Base-by-base conservation (phyloP, 1,284 basidiomycete species). In the Fistulinella cinereoalba region DNA sequence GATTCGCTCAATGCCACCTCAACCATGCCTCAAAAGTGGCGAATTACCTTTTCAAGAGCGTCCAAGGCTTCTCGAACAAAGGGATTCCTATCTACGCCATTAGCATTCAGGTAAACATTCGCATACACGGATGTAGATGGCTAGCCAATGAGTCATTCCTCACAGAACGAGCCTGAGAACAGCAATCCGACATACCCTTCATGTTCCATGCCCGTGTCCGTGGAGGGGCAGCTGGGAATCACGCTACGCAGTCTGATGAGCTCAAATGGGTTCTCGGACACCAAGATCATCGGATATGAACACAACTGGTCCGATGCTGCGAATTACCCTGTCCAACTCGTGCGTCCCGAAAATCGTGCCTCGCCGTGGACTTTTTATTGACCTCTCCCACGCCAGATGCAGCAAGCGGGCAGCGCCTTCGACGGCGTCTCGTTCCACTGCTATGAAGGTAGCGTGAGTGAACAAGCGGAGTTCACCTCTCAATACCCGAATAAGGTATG, bases 161-260 rank as follows among this genome's bases (percentile, higher is more conserved):
- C n/a, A n/a, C n/a, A 78, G 76, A 79, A 79, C 47, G 77, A 79
- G 43, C 76, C 76, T 0, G 67, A 75, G 53, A 74, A 76, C 55
- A 68, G 58, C 51, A 62, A 69, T 54, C 49, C 68, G 13, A 72
- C 69, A 5, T 77, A 78, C 42, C 77, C 77, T 2, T 71, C 72
- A 0, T 72, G 69, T 47, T 56, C 36, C 32, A 64, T 77, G 56
- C 65, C 66, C 3, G 68, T 69, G 2, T 57, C 56, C 4, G 65
- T 69, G 22, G 70, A 75, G 52, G 77, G 74, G 1, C 50, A 64
- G 23, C 67, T 79, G 37, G 77, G 69, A 21, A 60, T 57, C 3
- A 50, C 66, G 9, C 64, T 79, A 6, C 70, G 78, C 12, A 65
- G 59, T 6, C 51, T 78, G 33, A 68, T 80, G 65, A 54, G 77